phyloP scores from a whole-genome alignment of 2,329 filamentous ascomycete genomes.

The Whalleya microplaca region DNA sequence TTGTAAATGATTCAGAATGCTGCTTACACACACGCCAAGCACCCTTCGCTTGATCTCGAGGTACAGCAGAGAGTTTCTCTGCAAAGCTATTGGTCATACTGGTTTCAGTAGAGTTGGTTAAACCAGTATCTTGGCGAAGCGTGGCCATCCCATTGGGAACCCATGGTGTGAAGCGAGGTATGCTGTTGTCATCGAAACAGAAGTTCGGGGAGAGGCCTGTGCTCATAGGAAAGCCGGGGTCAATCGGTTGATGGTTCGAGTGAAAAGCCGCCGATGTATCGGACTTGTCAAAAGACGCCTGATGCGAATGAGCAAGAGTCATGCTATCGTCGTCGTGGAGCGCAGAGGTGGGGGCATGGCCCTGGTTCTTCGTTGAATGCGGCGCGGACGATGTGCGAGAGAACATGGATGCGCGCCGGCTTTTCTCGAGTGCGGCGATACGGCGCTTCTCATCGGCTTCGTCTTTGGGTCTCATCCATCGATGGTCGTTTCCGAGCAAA shows the following conservation, averaged over 20 bases:
- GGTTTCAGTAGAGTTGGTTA: conserved; percentile 35
- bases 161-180: conserved; percentile 3
- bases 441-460: conserved; percentile 56
- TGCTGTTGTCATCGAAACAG: background rate
- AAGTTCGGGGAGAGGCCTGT: background rate
- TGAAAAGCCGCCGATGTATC: conserved; percentile 3
- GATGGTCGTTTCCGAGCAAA: conserved; percentile 61
- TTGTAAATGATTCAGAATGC: background rate
- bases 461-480: conserved; percentile 58
- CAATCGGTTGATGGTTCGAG: conserved; percentile 3
- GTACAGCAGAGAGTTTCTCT: conserved; percentile 27
- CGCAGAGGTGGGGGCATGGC: conserved; percentile 31
- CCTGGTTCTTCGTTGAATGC: conserved; percentile 30
- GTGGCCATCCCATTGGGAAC: conserved; percentile 7
- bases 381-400: conserved; percentile 33
- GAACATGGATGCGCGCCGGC: conserved; percentile 37
- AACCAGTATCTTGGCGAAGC: conserved; percentile 30
- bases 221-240: conserved; percentile 6
- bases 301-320: conserved; percentile 28
- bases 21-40: conserved; percentile 20
- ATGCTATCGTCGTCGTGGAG: conserved; percentile 27
- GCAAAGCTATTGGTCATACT: conserved; percentile 30
- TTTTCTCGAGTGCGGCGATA: conserved; percentile 43
- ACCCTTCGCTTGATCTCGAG: conserved; percentile 26
- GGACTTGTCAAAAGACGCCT: conserved; percentile 27